phyloP scores from a whole-genome alignment of 495 filamentous ascomycete genomes.

The Extremus antarcticus region DNA sequence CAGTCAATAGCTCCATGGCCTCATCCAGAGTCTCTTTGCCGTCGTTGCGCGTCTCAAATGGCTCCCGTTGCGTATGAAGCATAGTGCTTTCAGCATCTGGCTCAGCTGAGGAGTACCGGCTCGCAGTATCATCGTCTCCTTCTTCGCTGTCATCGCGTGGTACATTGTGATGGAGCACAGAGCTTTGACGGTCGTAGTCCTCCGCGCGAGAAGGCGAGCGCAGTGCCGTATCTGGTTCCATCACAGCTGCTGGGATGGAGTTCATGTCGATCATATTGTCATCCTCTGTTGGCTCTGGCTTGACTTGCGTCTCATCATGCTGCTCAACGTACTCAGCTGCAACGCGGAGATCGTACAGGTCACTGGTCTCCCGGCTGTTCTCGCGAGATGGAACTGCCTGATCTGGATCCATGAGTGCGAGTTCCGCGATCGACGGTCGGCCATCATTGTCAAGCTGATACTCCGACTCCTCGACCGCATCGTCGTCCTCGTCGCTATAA shows the following conservation, averaged over 20 bases:
- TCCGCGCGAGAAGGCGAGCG: constrained; percentile 21
- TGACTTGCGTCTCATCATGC: constrained; percentile 49
- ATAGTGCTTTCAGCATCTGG: constrained; percentile 19
- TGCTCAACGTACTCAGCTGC: background rate
- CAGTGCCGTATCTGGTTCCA: constrained; percentile 39
- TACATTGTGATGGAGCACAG: constrained; percentile 30
- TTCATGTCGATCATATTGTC: constrained; percentile 56
- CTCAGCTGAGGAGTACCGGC: constrained; percentile 27
- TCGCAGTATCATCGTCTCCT: constrained; percentile 27
- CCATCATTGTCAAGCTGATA: constrained; percentile 27
- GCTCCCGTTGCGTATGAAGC: background rate
- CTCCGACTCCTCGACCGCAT: background rate
- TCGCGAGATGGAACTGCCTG: constrained; percentile 70
- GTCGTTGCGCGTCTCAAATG: background rate
- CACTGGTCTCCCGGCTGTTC: constrained; percentile 19
- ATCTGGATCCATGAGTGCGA: constrained; percentile 61
- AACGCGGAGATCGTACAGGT: background rate
- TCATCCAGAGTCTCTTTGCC: constrained; percentile 17
- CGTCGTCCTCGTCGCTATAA: constrained; percentile 52
- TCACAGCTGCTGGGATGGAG: constrained; percentile 41
- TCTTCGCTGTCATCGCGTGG: constrained; percentile 11
- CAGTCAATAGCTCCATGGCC: constrained; percentile 18
- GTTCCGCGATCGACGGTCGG: constrained; percentile 33
- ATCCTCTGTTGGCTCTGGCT: constrained; percentile 49
- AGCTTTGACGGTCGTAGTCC: constrained; percentile 27